These are phyloP conservation scores for Tetrapisispora arboricola DNA, from an alignment of 805 yeast species.

Conservation along the genomic window DNA sequence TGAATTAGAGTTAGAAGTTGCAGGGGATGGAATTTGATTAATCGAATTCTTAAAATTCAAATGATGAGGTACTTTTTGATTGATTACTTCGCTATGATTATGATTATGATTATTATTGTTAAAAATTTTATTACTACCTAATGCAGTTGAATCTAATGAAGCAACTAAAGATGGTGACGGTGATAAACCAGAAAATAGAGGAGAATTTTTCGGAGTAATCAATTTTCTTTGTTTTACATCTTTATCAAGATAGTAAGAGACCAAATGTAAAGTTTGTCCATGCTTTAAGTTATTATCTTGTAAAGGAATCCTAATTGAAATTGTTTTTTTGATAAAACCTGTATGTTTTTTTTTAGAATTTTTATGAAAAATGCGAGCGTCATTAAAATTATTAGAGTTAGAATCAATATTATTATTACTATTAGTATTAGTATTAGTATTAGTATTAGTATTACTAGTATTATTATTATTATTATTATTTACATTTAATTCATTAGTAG, in stretches of 20 bases:
- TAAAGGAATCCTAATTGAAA: conserved; percentile 47
- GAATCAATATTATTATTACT: neutral
- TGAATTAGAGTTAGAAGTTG: no score
- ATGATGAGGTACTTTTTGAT: neutral
- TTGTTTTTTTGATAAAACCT: conserved; percentile 77
- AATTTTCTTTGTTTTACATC: conserved; percentile 58
- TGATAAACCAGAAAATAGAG: conserved; percentile 38
- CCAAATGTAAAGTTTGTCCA: conserved; percentile 39
- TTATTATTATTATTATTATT: neutral
- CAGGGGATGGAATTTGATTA: neutral
- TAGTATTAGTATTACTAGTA: neutral
- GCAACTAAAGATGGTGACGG: conserved; percentile 41
- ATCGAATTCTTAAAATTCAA: neutral
- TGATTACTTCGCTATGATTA: neutral
- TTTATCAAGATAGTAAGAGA: conserved; percentile 66
- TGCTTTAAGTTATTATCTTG: neutral
- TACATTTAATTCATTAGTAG: neutral
- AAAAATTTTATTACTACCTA: conserved; percentile 40
- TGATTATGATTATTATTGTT: no score
- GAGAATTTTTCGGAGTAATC: conserved; percentile 45
- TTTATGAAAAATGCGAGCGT: neutral
- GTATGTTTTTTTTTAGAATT: conserved; percentile 13
- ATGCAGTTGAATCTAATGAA: conserved; percentile 46
- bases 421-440: neutral
- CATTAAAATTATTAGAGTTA: neutral